These are phyloP conservation scores for Rubroshorea leprosula DNA, from an alignment of 345 rosid species.

Conservation along the genomic window DNA sequence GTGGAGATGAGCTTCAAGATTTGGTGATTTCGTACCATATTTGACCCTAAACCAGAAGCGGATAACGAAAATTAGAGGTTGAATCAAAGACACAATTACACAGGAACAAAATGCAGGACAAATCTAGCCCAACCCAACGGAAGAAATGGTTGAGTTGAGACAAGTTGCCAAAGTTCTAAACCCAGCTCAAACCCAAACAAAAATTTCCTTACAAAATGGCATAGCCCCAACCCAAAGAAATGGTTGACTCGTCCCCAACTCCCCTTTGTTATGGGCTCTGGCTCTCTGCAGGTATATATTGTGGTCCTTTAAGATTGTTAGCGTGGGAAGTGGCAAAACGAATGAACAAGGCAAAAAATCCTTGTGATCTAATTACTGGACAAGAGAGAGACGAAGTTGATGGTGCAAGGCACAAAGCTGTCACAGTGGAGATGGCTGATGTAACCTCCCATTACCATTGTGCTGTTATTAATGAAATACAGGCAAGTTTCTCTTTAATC, in stretches of 20 bases:
- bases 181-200: too few species aligned
- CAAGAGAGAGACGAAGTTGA: slow-evolving; percentile 86
- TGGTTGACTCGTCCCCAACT: too few species aligned
- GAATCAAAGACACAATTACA: too few species aligned
- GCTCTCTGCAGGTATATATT: slow-evolving; percentile 90
- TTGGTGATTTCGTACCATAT: slow-evolving; percentile 14
- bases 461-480: slow-evolving; percentile 88
- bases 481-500: slow-evolving; percentile 34
- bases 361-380: slow-evolving; percentile 87
- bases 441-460: slow-evolving; percentile 55
- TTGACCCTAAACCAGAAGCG: too few species aligned
- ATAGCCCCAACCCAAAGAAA: too few species aligned
- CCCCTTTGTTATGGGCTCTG: too few species aligned
- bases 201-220: too few species aligned
- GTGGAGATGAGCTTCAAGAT: slow-evolving; percentile 17
- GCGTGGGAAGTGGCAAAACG: slow-evolving; percentile 95
- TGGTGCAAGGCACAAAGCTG: slow-evolving; percentile 86
- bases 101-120: too few species aligned
- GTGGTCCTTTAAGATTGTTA: slow-evolving; percentile 92
- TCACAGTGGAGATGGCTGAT: slow-evolving; percentile 97
- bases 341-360: slow-evolving; percentile 76
- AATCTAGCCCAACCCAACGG: too few species aligned
- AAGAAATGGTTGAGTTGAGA: too few species aligned
- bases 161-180: too few species aligned
- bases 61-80: too few species aligned